Evolutionary conservation across 805 yeast species (phyloP), one percentile per base, ranked within the genome.

Genomic region (Saccharomyces mikatae): DNA sequence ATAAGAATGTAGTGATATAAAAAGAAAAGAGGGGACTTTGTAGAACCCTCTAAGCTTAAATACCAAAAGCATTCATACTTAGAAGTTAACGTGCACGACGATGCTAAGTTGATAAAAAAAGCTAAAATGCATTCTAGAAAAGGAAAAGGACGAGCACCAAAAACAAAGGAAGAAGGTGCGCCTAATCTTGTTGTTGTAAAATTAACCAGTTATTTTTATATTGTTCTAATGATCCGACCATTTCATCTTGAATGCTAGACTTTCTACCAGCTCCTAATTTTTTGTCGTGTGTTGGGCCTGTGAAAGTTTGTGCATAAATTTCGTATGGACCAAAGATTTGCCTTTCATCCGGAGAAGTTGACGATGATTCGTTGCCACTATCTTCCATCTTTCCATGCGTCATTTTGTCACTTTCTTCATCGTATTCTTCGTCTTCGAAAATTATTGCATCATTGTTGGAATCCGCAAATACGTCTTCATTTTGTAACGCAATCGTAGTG

Each of bases 131-230:
- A 44, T 31, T 47, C 48, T 41, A 47, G 44, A 17, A 36, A 11
- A 24, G 44, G n/a, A 17, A 36, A 30, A 47, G 36, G 27, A 28
- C 50, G 27, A 24, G 51, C 26, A 26, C 47, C 27, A 41, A 46
- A 44, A 49, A 50, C 22, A 50, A 50, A 27, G 54, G 46, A 4
- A 28, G 46, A 6, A 36, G 22, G 24, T 36, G 17, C 26, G 21
- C 17, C 56, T 51, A 62, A 17, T 64, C 66, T 41, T 68, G 68
- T 47, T 65, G 68, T 59, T 70, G 72, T 44, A 69, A 56, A 62
- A 69, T 66, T 32, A 70, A 54, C 74, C 74, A 70, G 52, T 70
- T 69, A 53, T 69, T 70, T 57, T 69, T 70, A 53, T 69, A 70
- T 54, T 68, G 71, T 50, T 70, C 74, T 52, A 69, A 55, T 6